Conservation (phyloP, 192 early-diverging fungal genomes). For the Linnemannia hyalina region DNA sequence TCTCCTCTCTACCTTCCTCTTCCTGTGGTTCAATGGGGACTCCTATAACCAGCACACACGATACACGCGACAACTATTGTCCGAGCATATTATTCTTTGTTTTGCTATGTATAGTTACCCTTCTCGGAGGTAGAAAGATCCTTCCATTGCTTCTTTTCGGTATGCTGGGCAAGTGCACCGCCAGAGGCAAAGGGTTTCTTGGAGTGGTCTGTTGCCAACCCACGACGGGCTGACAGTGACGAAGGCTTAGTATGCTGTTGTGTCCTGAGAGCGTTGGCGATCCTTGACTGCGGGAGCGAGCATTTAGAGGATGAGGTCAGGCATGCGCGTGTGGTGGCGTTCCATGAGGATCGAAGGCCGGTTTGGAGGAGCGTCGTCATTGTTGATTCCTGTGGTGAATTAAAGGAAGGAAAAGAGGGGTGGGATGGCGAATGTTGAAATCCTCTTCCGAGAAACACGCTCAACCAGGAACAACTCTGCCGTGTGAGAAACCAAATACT, state of each 20-base stretch:
- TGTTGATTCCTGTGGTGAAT: neutral
- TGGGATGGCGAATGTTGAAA: neutral
- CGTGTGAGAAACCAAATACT: neutral
- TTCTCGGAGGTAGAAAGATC: slow-evolving; percentile 64
- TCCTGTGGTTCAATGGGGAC: neutral
- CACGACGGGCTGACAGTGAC: neutral
- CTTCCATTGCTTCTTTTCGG: slow-evolving; percentile 61
- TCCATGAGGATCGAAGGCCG: slow-evolving; percentile 24
- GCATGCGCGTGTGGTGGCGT: slow-evolving; percentile 23
- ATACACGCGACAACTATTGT: neutral
- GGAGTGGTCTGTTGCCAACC: slow-evolving; percentile 1
- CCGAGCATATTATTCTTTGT: neutral
- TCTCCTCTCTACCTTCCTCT: neutral
- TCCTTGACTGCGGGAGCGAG: neutral
- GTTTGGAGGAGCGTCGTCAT: slow-evolving; percentile 34
- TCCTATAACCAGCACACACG: neutral
- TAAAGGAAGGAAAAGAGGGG: neutral
- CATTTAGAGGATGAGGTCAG: neutral
- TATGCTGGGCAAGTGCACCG: slow-evolving; percentile 36
- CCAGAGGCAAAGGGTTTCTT: slow-evolving; percentile 20
- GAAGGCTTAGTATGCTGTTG: slow-evolving; percentile 24
- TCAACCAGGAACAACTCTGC: neutral
- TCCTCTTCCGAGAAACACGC: neutral
- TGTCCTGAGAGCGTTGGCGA: slow-evolving; percentile 10
- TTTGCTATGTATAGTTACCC: slow-evolving; percentile 28